Percentiles rank a stretch among this genome's conserved stretches.
Evolutionary conservation across 1,284 basidiomycete species (phyloP).

Genomic region (Agaricales sp.): DNA sequence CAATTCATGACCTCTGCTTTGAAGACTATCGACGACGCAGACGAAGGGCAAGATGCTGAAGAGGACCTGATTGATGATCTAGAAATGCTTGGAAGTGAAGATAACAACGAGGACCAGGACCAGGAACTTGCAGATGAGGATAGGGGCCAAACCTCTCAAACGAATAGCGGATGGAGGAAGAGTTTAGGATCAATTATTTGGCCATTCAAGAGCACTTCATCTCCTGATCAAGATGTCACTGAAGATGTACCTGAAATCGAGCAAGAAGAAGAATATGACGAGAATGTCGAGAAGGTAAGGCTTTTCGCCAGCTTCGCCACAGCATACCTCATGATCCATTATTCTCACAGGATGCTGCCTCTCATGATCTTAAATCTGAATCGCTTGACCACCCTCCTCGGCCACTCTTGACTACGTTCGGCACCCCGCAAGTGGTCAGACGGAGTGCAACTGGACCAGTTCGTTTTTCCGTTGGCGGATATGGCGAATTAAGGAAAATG

Average conservation of each 20-base stretch:
- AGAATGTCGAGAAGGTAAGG: slow-evolving; percentile 13
- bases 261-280: slow-evolving; percentile 13
- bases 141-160: slow-evolving; percentile 18
- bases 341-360: slow-evolving; percentile 2
- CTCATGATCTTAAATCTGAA: neutral
- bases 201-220: slow-evolving; percentile 17
- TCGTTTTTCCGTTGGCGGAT: slow-evolving; percentile 25
- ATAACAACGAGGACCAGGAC: slow-evolving; percentile 16
- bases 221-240: slow-evolving; percentile 12
- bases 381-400: neutral
- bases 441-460: slow-evolving; percentile 6
- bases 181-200: slow-evolving; percentile 24
- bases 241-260: slow-evolving; percentile 10
- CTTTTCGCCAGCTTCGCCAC: slow-evolving; percentile 13
- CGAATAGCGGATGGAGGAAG: slow-evolving; percentile 21
- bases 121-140: slow-evolving; percentile 16
- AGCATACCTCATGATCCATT: neutral
- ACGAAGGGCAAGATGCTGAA: slow-evolving; percentile 14
- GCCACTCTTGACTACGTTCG: slow-evolving; percentile 7
- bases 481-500: slow-evolving; percentile 33
- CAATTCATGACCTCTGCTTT: slow-evolving; percentile 26
- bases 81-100: slow-evolving; percentile 20
- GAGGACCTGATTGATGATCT: slow-evolving; percentile 16
- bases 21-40: slow-evolving; percentile 7
- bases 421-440: slow-evolving; percentile 4